Evolutionary conservation across 2,329 filamentous ascomycete genomes (phyloP), one percentile per base, ranked within the genome.

Genomic region (Alternaria hordeiaustralica): DNA sequence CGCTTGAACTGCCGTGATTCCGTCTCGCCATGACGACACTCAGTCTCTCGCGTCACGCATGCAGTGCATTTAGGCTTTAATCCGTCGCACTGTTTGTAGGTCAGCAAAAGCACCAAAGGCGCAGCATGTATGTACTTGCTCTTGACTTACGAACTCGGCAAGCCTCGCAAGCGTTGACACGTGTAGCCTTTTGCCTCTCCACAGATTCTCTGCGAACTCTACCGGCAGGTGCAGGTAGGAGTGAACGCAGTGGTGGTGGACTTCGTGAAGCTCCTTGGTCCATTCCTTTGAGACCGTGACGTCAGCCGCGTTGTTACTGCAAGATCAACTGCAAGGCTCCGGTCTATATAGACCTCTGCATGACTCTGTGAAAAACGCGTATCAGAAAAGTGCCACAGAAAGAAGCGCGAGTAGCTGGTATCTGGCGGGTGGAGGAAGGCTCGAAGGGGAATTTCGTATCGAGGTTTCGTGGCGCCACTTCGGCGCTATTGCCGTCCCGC

Each of bases 91-190:
- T 66, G 33, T 47, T 36, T 28, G 12, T 10, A 45, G 23, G 53
- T 64, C 43, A 61, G 41, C 20, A 13, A 21, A 12, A 33, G 30
- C 7, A 41, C 12, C 43, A 28, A 11, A 12, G 21, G 5, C 8
- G 13, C 11, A 23, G 45, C 12, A 23, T 15, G 18, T 23, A 57
- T 21, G 36, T 33, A 61, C 47, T 61, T 55, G 46, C 64, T 50
- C 61, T 67, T 46, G 61, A 61, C 55, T 67, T 67, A 20, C 58
- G 61, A 33, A 21, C 43, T 49, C 64, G 64, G 44, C 64, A 67
- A 41, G 58, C 62, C 25, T 63, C 63, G 25, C 63, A 65, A 25
- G 59, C 60, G 44, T 58, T 62, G 57, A 33, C 20, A 11, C 57
- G 57, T 15, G 36, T 41, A 21, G 46, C 15, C 26, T 41, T 63